Base-by-base conservation (phyloP, 805 yeast species). In the Naumovozyma castellii region DNA sequence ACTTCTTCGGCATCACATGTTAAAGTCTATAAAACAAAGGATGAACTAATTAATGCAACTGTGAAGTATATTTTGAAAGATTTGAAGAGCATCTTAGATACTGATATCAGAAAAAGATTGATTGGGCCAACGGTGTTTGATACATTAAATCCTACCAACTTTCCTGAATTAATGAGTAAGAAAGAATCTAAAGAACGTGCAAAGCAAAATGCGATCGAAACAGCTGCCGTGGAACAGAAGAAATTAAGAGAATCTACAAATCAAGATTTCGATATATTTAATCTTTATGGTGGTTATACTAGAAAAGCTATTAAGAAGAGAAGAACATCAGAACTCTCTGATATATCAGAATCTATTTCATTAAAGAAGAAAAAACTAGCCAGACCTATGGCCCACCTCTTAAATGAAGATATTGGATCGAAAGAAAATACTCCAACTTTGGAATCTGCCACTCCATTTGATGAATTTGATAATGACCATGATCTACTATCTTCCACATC, bases 81-180 rank as follows among this genome's bases (percentile, higher is more conserved):
- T 47, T 68, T 86, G 37, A 75, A 75, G 43, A 64, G 66, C 9
- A 76, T 78, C 35, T 57, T 86, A 34, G 63, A 76, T 16, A 80
- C 80, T 44, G 94, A 86, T 60, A 73, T 86, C 18, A 68, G 83
- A 47, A 90, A 78, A 51, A 73, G 85, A 43, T 62, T 83, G 3
- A 71, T 84, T 18, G 87, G 83, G 0, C 85, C 92, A 0, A 67
- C 71, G 1, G 73, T 86, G 14, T 66, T 82, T 39, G 78, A 78
- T 22, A 60, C 72, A 15, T 65, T 86, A 47, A 71, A 74, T 41
- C 78, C 77, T 31, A 73, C 72, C 3, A 71, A 70, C 30, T 80
- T 73, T 51, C 81, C 84, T 1, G 72, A 69, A 3, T 54, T 64
- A 18, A 42, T 65, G 38, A 57, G 62, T n/a, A 56, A 69, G 47